Percentiles rank a stretch among this genome's conserved stretches.
Conservation (phyloP, 441 rosid genomes). For the Erodium texanum region DNA sequence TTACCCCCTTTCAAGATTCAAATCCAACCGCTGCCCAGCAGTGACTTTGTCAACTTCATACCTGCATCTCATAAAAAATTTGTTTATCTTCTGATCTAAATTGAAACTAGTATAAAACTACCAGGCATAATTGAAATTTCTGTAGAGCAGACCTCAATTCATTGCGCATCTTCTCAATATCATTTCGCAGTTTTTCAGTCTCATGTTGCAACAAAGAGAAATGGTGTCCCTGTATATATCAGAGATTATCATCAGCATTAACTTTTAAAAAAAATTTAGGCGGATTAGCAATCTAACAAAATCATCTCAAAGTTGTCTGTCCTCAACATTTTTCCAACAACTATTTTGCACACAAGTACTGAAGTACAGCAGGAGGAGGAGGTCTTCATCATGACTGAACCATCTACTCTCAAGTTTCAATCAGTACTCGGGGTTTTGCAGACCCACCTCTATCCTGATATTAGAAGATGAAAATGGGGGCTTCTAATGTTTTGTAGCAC, state of each 20-base stretch:
- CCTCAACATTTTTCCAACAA: neutral
- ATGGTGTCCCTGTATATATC: slow-evolving; percentile 34
- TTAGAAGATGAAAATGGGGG: too few species aligned
- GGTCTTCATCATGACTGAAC: neutral
- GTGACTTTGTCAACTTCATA: slow-evolving; percentile 55
- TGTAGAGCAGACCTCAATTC: slow-evolving; percentile 44
- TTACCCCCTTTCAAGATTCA: slow-evolving; percentile 62
- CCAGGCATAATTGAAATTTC: neutral
- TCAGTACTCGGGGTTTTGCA: neutral
- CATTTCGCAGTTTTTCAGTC: slow-evolving; percentile 47
- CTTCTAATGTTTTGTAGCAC: too few species aligned
- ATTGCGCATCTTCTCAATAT: slow-evolving; percentile 46
- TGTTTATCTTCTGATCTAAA: slow-evolving; percentile 7
- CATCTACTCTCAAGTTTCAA: neutral
- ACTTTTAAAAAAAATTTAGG: neutral
- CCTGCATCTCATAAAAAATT: slow-evolving; percentile 23
- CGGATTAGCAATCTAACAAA: neutral
- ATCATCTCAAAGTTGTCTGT: neutral
- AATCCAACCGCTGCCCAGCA: slow-evolving; percentile 54
- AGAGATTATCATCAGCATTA: slow-evolving; percentile 2
- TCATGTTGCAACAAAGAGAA: slow-evolving; percentile 56
- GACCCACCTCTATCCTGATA: neutral
- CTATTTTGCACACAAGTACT: neutral
- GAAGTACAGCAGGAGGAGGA: neutral
- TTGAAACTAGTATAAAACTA: slow-evolving; percentile 4